Evolutionary conservation across 768 basidiomycete genomes (phyloP), one percentile per base, ranked within the genome.

Genomic region (Rhodotorula toruloides): DNA sequence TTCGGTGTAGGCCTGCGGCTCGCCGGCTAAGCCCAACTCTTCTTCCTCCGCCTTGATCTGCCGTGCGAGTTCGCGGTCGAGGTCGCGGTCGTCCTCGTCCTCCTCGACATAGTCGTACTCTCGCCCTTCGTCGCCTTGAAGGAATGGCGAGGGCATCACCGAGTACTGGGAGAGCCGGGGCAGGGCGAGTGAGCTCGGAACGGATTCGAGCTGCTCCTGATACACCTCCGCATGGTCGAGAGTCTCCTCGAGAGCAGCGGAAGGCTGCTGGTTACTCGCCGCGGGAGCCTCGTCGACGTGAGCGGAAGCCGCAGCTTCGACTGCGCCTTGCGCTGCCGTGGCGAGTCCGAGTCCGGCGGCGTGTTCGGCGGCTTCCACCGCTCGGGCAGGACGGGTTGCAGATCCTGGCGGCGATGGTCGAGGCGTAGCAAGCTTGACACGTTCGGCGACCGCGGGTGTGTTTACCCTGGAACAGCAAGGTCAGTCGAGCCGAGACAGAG

Each of bases 91-190:
- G 34, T 47, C 40, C 47, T 53, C 31, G 58, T 66, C 58, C 54
- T 36, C 44, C 32, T 37, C 56, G 10, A 13, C 43, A 11, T 47
- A 31, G 25, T 17, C 32, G 25, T 22, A 27, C 14, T 16, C 29
- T 49, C 2, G 34, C 6, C 21, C 2, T 11, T 11, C 10, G 12
- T 29, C 1, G 13, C 12, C 25, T 29, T 46, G 9, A 13, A 50
- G 21, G 29, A 59, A 50, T 11, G 58, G 58, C 48, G 48, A 50
- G 11, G 58, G 58, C 31, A 22, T 0, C 12, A 31, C 39, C 27
- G 58, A 59, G 48, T 59, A 59, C 39, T 59, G 58, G 48, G 58
- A 59, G 27, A 29, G 47, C 8, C 27, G 48, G 27, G 58, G 58
- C 1, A 31, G 39, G 12, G 58, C n/a, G n/a, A n/a, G 32, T 12